Percentiles rank a stretch among this genome's conserved stretches.
phyloP scores from a whole-genome alignment of 2,329 filamentous ascomycete genomes.

The Colletotrichum chlorophyti region DNA sequence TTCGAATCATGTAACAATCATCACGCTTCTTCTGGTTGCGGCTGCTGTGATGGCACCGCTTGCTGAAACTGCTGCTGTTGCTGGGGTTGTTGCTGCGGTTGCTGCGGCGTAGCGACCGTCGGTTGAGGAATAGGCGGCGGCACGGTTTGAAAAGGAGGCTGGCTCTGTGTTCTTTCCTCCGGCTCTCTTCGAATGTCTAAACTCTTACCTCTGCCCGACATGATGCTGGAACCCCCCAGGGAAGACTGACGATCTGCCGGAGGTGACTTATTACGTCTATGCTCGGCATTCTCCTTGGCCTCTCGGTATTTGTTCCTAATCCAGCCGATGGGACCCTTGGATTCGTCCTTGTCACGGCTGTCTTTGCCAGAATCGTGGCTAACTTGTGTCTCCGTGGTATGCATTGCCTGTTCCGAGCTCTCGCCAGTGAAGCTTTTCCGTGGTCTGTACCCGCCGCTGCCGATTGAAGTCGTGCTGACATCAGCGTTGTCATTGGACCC shows the following conservation, averaged over 20 bases:
- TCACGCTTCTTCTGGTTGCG: slow-evolving; percentile 4
- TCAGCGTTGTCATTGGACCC: slow-evolving; percentile 70
- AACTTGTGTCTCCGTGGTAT: slow-evolving; percentile 46
- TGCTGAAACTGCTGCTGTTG: not conserved
- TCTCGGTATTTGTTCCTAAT: slow-evolving; percentile 67
- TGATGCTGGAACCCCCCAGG: slow-evolving; percentile 33
- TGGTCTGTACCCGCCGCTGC: slow-evolving; percentile 61
- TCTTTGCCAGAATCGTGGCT: slow-evolving; percentile 42
- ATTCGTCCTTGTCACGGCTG: slow-evolving; percentile 53
- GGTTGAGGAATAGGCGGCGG: not conserved
- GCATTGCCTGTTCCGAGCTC: slow-evolving; percentile 52
- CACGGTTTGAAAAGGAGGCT: slow-evolving; percentile 8
- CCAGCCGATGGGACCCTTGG: slow-evolving; percentile 62
- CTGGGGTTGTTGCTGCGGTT: not conserved
- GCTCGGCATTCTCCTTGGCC: slow-evolving; percentile 62
- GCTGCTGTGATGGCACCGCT: not conserved
- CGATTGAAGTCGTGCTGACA: slow-evolving; percentile 71
- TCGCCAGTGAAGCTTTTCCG: slow-evolving; percentile 60
- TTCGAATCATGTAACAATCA: slow-evolving; percentile 1
- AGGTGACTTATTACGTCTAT: slow-evolving; percentile 63
- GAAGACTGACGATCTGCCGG: slow-evolving; percentile 46
- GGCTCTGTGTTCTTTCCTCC: slow-evolving; percentile 33
- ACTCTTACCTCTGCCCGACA: slow-evolving; percentile 45
- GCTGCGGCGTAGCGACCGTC: no score
- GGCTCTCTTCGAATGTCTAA: slow-evolving; percentile 47